These are phyloP conservation scores for Tolypocladium tundrense DNA, from an alignment of 2,329 filamentous ascomycete species.

Conservation along the genomic window DNA sequence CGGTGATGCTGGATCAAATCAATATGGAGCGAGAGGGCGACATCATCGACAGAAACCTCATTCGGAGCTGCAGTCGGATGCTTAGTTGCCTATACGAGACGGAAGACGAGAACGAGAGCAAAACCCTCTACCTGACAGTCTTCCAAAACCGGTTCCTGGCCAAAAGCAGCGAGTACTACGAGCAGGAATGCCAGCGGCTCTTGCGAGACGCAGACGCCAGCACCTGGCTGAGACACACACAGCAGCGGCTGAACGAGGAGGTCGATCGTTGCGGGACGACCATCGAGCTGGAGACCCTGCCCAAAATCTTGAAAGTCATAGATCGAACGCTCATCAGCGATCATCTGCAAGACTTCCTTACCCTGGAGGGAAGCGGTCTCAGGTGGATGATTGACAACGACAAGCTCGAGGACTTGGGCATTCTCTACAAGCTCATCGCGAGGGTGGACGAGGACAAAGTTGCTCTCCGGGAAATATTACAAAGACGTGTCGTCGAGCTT, in stretches of 20 bases:
- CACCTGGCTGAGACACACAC: slow-evolving; percentile 69
- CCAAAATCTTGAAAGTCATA: slow-evolving; percentile 65
- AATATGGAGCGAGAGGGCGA: slow-evolving; percentile 87
- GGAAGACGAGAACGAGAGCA: slow-evolving; percentile 63
- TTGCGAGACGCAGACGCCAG: slow-evolving; percentile 71
- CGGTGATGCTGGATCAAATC: slow-evolving; percentile 81
- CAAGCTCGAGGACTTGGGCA: slow-evolving; percentile 63
- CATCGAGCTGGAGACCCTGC: slow-evolving; percentile 60
- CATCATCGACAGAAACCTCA: slow-evolving; percentile 70
- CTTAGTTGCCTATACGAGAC: slow-evolving; percentile 80
- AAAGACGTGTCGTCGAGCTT: slow-evolving; percentile 66
- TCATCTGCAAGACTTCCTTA: slow-evolving; percentile 72
- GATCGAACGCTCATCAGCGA: slow-evolving; percentile 70
- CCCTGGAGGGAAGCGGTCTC: slow-evolving; percentile 75
- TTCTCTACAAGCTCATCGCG: slow-evolving; percentile 69
- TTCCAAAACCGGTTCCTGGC: slow-evolving; percentile 74
- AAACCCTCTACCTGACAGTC: slow-evolving; percentile 71
- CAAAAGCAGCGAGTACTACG: slow-evolving; percentile 65
- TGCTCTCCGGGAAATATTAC: slow-evolving; percentile 60
- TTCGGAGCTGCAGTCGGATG: slow-evolving; percentile 82
- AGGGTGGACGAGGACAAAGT: slow-evolving; percentile 67
- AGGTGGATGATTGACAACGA: slow-evolving; percentile 89
- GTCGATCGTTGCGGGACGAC: slow-evolving; percentile 73
- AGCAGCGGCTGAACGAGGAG: slow-evolving; percentile 69
- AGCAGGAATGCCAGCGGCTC: slow-evolving; percentile 60